These are phyloP conservation scores for Colletotrichum brevisporum DNA, from an alignment of 2,329 filamentous ascomycete genomes.

Conservation along the genomic window DNA sequence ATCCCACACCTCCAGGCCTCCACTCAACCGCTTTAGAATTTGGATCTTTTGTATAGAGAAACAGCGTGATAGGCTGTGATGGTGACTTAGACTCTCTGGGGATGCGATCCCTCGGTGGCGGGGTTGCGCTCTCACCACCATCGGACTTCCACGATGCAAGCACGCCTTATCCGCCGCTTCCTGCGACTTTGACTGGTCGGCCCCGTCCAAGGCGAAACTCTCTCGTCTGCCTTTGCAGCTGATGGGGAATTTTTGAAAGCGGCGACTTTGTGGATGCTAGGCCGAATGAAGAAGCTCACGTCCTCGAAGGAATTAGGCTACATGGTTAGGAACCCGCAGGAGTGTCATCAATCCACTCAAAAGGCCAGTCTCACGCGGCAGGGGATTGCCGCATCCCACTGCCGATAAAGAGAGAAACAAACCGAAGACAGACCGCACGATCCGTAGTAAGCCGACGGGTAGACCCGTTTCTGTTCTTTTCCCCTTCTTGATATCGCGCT, in stretches of 20 bases:
- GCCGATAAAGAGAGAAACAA: not conserved
- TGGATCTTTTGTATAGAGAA: not conserved
- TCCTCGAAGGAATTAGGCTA: conserved; percentile 18
- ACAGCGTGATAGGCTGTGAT: not conserved
- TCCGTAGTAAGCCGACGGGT: not conserved
- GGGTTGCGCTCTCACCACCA: conserved; percentile 5
- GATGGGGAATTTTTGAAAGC: conserved; percentile 8
- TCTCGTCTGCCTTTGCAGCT: not conserved
- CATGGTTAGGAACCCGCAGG: not conserved
- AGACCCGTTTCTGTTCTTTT: not conserved
- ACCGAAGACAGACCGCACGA: too few relatives aligned
- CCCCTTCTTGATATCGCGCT: too few relatives aligned
- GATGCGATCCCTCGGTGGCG: conserved; percentile 20
- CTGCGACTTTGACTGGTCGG: not conserved
- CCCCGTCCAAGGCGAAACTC: not conserved
- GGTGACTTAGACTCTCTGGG: not conserved
- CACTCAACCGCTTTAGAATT: not conserved
- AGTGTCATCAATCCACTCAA: not conserved
- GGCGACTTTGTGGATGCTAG: conserved; percentile 9
- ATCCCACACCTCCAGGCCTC: too few relatives aligned
- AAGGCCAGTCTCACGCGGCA: not conserved
- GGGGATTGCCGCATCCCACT: not conserved
- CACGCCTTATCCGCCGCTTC: not conserved
- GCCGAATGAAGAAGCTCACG: conserved; percentile 29
- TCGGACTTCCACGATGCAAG: conserved; percentile 18